Base-by-base conservation (phyloP, 208 protist genomes). In the Acanthamoeba castellanii region DNA sequence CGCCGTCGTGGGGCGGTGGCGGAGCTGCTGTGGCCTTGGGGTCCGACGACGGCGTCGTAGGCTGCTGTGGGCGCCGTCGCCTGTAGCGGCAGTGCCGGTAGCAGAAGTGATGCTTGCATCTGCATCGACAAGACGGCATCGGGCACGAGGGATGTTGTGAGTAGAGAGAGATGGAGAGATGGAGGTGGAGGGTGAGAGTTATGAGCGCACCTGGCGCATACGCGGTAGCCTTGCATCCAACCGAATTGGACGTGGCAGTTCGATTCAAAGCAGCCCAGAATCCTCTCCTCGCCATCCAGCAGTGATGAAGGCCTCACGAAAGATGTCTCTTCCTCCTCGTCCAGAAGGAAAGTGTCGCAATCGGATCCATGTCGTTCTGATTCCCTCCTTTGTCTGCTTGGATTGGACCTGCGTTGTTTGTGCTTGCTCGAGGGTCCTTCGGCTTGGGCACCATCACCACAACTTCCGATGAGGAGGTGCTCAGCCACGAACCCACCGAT, bases 91-190 rank as follows among this genome's bases (percentile, higher is more conserved):
- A 93, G n/a, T 93, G 88, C 61, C 27, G 13, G 61, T 93, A 93
- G 88, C 88, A 93, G n/a, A 55, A 93, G 88, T 93, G 88, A 3
- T 32, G 34, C 88, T 76, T 59, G 66, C 88, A 93, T 52, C 88
- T 93, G 27, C 30, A 27, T 25, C 13, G n/a, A 76, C 20, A 8
- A 27, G 57, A 13, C 20, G 1, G 57, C 11, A 25, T 64, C 16
- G 14, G 52, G 1, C 52, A 20, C 14, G n/a, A 72, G 7, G 11
- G 9, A 92, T 66, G n/a, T 30, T 30, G 20, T 18, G 25, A 30
- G 25, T 74, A 18, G 66, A 37, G 66, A 30, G 64, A 20, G 0
- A 30, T 13, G 7, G 50, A 7, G 27, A 45, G 32, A 25, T 45
- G 37, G 32, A 32, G 14, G 2, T 64, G 9, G 25, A 27, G 84